Evolutionary conservation across 352 stramenopile species (phyloP), one percentile per base, ranked within the genome.

Genomic region (Pythium grandisporangium): DNA sequence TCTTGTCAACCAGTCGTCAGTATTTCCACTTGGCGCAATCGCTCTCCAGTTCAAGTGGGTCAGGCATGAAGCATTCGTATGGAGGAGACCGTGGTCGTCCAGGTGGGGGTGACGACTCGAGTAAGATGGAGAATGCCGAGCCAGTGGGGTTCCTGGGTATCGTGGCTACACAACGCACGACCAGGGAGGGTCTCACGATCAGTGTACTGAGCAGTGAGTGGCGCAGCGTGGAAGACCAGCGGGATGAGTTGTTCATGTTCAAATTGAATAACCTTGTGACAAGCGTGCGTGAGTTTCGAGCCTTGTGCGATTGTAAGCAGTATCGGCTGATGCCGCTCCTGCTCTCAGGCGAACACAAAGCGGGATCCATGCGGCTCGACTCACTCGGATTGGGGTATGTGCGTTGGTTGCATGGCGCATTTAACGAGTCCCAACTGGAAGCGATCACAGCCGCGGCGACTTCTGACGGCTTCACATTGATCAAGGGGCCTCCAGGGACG

Each of bases 361-460:
- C 69, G 41, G 74, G 72, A 11, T 80, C 73, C 4, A 95, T 90
- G 75, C 63, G 68, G 11, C 65, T 93, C 39, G 80, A 92, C 42
- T 87, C 74, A 26, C 59, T 95, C 17, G 79, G 83, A 2, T 26
- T 81, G 2, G 77, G 76, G 19, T 95, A 93, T 39, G 82, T 92
- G 1, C 63, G 70, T 10, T 93, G 80, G 77, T 58, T 96, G 5
- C 77, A 53, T 4, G 66, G 55, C 41, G 69, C 65, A 30, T 96
- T 94, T 33, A 96, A 96, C 30, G 67, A 89, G 17, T 96, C 84
- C 4, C 88, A 97, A 53, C 60, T 84, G 29, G 74, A 94, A 71
- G 84, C 88, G 1, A 97, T 97, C 50, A 75, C 70, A 11, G 83
- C 78, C 2, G 83, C 80, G 0, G 83, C 84, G 21, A 95, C 78